These are phyloP conservation scores for Globisporangium yorkense DNA, from an alignment of 352 stramenopile species.

Conservation along the genomic window DNA sequence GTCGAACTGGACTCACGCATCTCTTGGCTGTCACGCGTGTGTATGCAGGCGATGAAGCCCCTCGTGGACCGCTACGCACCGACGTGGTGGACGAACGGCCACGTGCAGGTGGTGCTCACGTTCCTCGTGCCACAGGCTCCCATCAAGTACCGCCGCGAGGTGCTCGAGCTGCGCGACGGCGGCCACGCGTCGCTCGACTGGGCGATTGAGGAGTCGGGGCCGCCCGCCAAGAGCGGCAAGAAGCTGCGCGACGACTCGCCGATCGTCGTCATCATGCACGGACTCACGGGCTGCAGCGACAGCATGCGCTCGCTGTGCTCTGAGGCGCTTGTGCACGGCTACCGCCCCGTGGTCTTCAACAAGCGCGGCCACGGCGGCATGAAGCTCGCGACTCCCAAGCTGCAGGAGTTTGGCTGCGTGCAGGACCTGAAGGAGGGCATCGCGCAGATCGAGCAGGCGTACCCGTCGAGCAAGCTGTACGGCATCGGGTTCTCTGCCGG, in stretches of 20 bases:
- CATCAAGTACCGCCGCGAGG: constrained; percentile 52
- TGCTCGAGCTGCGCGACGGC: constrained; percentile 51
- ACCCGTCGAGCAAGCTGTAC: constrained; percentile 43
- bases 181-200: constrained; percentile 69
- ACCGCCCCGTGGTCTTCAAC: constrained; percentile 81
- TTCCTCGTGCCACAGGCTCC: constrained; percentile 56
- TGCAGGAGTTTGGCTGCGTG: constrained; percentile 69
- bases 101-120: constrained; percentile 67
- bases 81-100: constrained; percentile 72
- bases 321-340: constrained; percentile 51
- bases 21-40: background rate
- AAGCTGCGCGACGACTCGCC: constrained; percentile 24
- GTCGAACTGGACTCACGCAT: background rate
- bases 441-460: constrained; percentile 35
- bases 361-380: constrained; percentile 75
- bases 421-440: constrained; percentile 54
- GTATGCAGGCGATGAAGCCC: background rate
- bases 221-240: background rate
- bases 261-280: constrained; percentile 63
- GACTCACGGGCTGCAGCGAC: constrained; percentile 57
- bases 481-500: constrained; percentile 73
- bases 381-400: constrained; percentile 49
- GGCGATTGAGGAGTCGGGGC: constrained; percentile 32
- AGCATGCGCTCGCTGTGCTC: constrained; percentile 62
- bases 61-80: constrained; percentile 31